Conservation (phyloP, 495 filamentous ascomycete genomes). For the Talaromyces nanjingensis region DNA sequence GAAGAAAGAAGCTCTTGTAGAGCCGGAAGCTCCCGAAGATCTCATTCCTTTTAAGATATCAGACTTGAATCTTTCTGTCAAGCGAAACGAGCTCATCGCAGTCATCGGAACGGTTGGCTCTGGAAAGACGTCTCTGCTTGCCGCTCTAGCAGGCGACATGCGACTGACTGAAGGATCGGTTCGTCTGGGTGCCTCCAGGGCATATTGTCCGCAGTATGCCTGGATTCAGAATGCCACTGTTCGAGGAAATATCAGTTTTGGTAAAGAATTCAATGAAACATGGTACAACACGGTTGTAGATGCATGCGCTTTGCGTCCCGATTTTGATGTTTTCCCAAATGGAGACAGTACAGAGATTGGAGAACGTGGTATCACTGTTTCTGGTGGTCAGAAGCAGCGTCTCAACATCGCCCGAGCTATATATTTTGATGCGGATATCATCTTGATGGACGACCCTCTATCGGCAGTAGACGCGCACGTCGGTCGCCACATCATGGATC, state of each 20-base stretch:
- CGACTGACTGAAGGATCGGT: constrained; percentile 68
- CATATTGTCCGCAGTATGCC: constrained; percentile 92
- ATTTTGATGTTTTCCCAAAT: constrained; percentile 48
- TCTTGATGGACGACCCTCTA: constrained; percentile 80
- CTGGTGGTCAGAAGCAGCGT: constrained; percentile 62
- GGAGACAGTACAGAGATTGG: constrained; percentile 55
- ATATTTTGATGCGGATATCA: constrained; percentile 74
- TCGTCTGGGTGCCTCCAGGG: constrained; percentile 65
- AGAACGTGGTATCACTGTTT: constrained; percentile 56
- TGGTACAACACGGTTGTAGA: constrained; percentile 54
- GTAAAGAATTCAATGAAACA: constrained; percentile 49
- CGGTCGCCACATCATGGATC: constrained; percentile 91
- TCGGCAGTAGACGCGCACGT: constrained; percentile 83
- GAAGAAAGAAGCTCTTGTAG: constrained; percentile 16
- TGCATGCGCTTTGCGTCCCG: constrained; percentile 49
- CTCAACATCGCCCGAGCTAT: constrained; percentile 77
- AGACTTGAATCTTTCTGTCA: constrained; percentile 65
- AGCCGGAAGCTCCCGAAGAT: constrained; percentile 29
- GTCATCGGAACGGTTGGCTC: constrained; percentile 89
- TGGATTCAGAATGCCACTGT: constrained; percentile 95
- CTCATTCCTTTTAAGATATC: constrained; percentile 77
- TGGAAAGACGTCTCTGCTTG: constrained; percentile 86
- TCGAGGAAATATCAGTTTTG: constrained; percentile 85
- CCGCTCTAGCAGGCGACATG: constrained; percentile 93
- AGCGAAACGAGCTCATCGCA: constrained; percentile 77